These are phyloP conservation scores for Pugionium cornutum DNA, from an alignment of 345 rosid species.

Conservation along the genomic window DNA sequence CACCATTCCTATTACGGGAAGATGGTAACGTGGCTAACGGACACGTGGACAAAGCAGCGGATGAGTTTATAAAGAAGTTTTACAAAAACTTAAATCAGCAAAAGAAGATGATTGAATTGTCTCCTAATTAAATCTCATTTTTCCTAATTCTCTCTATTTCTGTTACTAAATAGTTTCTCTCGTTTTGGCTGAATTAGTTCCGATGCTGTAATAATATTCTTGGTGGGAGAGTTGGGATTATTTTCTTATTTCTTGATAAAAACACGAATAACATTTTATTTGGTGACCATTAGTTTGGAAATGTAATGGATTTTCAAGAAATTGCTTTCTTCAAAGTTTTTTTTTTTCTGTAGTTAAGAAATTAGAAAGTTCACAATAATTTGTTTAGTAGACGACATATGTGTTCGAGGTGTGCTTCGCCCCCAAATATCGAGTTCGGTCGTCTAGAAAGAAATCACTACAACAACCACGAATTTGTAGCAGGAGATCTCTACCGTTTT, in stretches of 20 bases:
- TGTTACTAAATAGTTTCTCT: slow-evolving; percentile 20
- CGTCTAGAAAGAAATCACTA: not conserved
- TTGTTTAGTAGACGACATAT: too few species aligned
- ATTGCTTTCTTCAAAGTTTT: too few species aligned
- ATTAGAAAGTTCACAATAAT: too few species aligned
- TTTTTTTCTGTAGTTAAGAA: too few species aligned
- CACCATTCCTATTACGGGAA: slow-evolving; percentile 76
- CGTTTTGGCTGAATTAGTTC: slow-evolving; percentile 12
- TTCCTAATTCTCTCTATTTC: not conserved
- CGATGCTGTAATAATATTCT: slow-evolving; percentile 32
- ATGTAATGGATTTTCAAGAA: not conserved
- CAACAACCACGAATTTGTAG: too few species aligned
- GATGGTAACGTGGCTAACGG: slow-evolving; percentile 53
- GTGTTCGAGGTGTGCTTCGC: too few species aligned
- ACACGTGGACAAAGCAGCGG: slow-evolving; percentile 71
- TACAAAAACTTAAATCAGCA: slow-evolving; percentile 66
- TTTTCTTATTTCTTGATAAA: slow-evolving; percentile 32
- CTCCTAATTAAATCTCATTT: slow-evolving; percentile 12
- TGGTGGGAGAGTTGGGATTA: slow-evolving; percentile 23
- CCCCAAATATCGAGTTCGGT: too few species aligned
- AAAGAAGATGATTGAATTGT: slow-evolving; percentile 37
- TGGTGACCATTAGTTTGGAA: not conserved
- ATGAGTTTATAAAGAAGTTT: slow-evolving; percentile 76
- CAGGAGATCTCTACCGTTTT: too few species aligned
- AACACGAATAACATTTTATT: slow-evolving; percentile 22